Base-by-base conservation (phyloP, 1,284 basidiomycete genomes). In the Sutorius eximius region DNA sequence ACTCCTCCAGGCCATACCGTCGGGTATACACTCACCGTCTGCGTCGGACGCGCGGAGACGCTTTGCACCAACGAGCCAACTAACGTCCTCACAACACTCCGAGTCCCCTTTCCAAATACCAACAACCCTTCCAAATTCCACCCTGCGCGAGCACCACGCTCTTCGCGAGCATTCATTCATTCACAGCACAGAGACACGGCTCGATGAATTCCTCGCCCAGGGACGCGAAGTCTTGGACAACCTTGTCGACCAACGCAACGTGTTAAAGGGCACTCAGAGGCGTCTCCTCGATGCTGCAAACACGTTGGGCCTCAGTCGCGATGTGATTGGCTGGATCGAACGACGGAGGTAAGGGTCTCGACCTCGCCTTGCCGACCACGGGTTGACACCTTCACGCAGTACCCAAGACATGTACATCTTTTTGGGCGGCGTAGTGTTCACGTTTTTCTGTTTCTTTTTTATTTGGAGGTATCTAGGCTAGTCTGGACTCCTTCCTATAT, bases 291-390 rank as follows among this genome's bases (percentile, higher is more conserved):
- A 92, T 68, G 89, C 93, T 40, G 95, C 95, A 41, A 97, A 97
- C 73, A 95, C 93, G 16, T 73, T 98, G 46, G 95, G 95, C 0
- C 74, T 98, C 64, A 93, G 93, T 69, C 80, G 93, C 59, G 84
- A 95, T 69, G 94, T 95, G 24, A 97, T 98, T 70, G 86, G 90
- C 3, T 98, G 94, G 91, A 94, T 98, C 61, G 95, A 98, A 69
- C 82, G 87, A 61, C 79, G 95, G 71, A 95, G 92, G 87, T 93
- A 50, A 49, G 53, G 15, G 16, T 46, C 48, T 33, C 15, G 22
- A n/a, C 2, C 15, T 29, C 18, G 7, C 38, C 44, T 22, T 18
- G 30, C 29, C 18, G 24, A 11, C n/a, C 24, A 27, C 38, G 45
- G 18, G 16, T 42, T 71, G 44, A 60, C 62, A 29, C 52, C 30